Evolutionary conservation across 2,329 filamentous ascomycete species (phyloP).

Genomic region (Alternaria sp.): DNA sequence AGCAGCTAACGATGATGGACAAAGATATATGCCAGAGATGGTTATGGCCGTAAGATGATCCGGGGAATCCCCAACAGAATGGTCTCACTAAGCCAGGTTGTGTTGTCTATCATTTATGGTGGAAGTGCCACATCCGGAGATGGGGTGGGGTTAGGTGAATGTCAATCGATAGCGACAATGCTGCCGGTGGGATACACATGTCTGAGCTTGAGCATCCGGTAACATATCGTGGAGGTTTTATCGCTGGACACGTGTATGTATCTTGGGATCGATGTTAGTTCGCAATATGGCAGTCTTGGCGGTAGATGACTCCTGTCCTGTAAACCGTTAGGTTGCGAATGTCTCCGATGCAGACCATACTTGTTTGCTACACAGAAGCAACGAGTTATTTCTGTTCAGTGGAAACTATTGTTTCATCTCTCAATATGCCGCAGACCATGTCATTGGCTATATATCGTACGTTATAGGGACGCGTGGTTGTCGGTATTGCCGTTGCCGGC

Average conservation of each 20-base stretch:
- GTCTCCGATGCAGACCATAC: not conserved
- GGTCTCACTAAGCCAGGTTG: not conserved
- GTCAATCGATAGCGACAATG: not conserved
- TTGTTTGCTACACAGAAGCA: not conserved
- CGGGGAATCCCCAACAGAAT: not conserved
- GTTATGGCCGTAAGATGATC: not conserved
- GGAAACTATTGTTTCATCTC: not conserved
- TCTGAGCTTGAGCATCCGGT: not conserved
- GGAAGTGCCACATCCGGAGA: not conserved
- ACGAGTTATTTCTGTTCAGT: not conserved
- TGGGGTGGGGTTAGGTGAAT: not conserved
- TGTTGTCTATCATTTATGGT: not conserved
- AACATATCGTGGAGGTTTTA: not conserved
- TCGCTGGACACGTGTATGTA: not conserved
- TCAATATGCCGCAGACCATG: not conserved
- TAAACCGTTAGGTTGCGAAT: not conserved
- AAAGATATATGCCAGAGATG: not conserved
- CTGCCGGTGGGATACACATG: not conserved
- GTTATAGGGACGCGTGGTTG: slow-evolving; percentile 17
- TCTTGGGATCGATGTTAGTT: not conserved
- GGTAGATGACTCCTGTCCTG: not conserved
- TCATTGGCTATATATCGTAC: slow-evolving; percentile 6
- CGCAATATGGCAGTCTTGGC: not conserved
- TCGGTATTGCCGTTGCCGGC: not conserved
- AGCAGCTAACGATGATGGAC: not conserved